Evolutionary conservation across 176 grass and related monocot species (phyloP).

Genomic region (Lolium multiflorum): DNA sequence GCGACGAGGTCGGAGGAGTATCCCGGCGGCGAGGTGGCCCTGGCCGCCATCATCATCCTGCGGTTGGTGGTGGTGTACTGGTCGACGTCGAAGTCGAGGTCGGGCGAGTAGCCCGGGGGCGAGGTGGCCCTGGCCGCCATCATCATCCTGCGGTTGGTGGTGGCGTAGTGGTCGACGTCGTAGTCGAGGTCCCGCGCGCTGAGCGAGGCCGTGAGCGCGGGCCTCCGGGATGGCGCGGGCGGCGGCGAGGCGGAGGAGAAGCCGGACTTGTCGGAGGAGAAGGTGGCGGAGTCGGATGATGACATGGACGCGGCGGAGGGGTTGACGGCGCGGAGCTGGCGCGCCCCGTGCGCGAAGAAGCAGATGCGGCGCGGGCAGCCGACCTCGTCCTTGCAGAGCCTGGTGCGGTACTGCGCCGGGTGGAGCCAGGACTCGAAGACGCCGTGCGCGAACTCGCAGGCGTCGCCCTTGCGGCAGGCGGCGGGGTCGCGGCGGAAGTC

Average conservation of each 20-base stretch:
- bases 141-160: constrained; percentile 36
- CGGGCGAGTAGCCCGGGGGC: constrained; percentile 24
- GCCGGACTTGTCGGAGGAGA: no score
- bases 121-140: background rate
- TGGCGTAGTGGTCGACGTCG: constrained; percentile 56
- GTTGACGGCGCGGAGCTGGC: constrained; percentile 64
- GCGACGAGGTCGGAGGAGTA: constrained; percentile 35
- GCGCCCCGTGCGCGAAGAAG: constrained; percentile 69
- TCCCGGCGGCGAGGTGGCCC: background rate
- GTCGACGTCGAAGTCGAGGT: constrained; percentile 58
- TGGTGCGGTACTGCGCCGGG: constrained; percentile 76
- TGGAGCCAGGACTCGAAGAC: constrained; percentile 86
- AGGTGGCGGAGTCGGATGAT: no score
- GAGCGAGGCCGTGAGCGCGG: constrained; percentile 48
- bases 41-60: constrained; percentile 37
- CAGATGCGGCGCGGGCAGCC: constrained; percentile 70
- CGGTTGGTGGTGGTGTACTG: constrained; percentile 51
- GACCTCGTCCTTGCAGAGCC: constrained; percentile 73
- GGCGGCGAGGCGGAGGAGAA: background rate
- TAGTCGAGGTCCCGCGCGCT: constrained; percentile 62
- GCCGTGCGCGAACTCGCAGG: constrained; percentile 75
- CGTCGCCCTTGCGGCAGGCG: constrained; percentile 59
- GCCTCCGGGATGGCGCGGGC: background rate
- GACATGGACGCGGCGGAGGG: constrained; percentile 49
- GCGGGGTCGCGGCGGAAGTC: constrained; percentile 60